Percentiles rank a stretch among this genome's conserved stretches.
Conservation (phyloP, 2,329 filamentous ascomycete genomes). For the Phaeosphaeria sp. region DNA sequence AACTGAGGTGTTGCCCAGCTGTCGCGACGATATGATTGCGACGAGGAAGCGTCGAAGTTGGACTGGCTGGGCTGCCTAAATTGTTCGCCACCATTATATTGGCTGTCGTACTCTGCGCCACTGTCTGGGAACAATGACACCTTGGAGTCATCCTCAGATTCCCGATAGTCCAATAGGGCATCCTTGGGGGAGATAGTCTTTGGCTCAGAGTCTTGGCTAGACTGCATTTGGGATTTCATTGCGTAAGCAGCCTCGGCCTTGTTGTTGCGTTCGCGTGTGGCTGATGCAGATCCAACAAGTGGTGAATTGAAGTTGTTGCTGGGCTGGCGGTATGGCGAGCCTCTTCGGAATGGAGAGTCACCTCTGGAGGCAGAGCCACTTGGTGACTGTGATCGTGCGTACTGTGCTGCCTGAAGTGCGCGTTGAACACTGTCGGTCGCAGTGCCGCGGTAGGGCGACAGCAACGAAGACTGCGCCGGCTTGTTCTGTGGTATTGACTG, state of each 20-base stretch:
- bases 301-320: slow-evolving; percentile 51
- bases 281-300: slow-evolving; percentile 62
- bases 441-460: slow-evolving; percentile 57
- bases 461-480: slow-evolving; percentile 57
- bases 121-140: slow-evolving; percentile 76
- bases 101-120: slow-evolving; percentile 58
- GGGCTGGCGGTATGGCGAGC: slow-evolving; percentile 58
- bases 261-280: slow-evolving; percentile 67
- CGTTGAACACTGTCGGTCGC: slow-evolving; percentile 68
- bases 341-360: slow-evolving; percentile 81
- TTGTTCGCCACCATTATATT: slow-evolving; percentile 53
- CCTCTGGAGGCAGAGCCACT: slow-evolving; percentile 63
- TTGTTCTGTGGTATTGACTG: slow-evolving; percentile 49
- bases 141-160: slow-evolving; percentile 71
- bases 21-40: slow-evolving; percentile 41
- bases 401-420: slow-evolving; percentile 79
- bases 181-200: slow-evolving; percentile 97
- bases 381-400: slow-evolving; percentile 66
- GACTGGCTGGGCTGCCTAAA: slow-evolving; percentile 45
- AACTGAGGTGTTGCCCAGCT: slow-evolving; percentile 46
- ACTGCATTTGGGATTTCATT: slow-evolving; percentile 48
- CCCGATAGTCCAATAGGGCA: slow-evolving; percentile 83
- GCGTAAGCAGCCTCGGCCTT: slow-evolving; percentile 62
- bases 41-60: slow-evolving; percentile 44
- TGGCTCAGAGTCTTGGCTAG: slow-evolving; percentile 54